These are phyloP conservation scores for Fusarium coicis DNA, from an alignment of 2,329 filamentous ascomycete genomes.

Conservation along the genomic window DNA sequence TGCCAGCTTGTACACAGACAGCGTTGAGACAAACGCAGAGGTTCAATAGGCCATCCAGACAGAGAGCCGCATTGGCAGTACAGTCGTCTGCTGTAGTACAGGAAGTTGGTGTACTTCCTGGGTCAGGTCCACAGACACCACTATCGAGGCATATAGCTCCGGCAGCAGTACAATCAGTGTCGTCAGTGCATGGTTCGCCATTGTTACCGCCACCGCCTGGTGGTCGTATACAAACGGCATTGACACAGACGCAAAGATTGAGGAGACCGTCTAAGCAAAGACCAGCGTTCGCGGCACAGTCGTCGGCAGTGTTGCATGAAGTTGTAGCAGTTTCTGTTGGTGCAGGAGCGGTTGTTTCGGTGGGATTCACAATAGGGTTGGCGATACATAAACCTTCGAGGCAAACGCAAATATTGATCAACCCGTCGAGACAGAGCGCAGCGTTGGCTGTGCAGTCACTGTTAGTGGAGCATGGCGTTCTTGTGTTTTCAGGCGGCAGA, in stretches of 20 bases:
- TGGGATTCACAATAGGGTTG: neutral
- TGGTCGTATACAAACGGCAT: neutral
- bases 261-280: neutral
- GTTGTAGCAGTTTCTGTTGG: neutral
- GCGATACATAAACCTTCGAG: neutral
- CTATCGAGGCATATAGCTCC: neutral
- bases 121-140: neutral
- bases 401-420: neutral
- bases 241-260: neutral
- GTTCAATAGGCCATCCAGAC: neutral
- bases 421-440: neutral
- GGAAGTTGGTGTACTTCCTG: neutral
- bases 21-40: neutral
- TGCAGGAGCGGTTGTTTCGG: neutral
- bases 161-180: neutral
- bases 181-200: neutral
- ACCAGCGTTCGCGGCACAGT: neutral
- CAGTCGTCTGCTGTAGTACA: neutral
- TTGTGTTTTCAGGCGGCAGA: neutral
- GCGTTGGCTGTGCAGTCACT: neutral
- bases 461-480: neutral
- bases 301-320: neutral
- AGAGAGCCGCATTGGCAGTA: neutral
- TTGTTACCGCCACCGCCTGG: neutral
- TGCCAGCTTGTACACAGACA: neutral